Percentiles rank a stretch among this genome's conserved stretches.
phyloP scores from a whole-genome alignment of 1,284 basidiomycete species.

The Ganoderma lingzhi region DNA sequence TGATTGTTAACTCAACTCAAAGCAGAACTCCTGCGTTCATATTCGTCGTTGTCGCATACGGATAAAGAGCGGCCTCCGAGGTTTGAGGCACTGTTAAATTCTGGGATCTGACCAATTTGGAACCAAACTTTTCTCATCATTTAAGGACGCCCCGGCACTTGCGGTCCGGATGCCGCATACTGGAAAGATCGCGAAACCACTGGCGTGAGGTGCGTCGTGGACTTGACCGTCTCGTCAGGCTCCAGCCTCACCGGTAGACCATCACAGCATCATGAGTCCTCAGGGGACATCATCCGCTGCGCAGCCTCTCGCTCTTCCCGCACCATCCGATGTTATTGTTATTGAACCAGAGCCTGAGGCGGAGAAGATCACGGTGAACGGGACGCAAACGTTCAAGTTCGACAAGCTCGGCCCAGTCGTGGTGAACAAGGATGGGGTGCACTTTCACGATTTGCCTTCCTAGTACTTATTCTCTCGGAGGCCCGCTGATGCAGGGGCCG shows the following conservation, averaged over 20 bases:
- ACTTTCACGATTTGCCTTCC: slow-evolving; percentile 21
- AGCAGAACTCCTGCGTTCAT: too few species aligned
- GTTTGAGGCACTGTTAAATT: too few species aligned
- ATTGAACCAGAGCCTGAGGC: slow-evolving; percentile 6
- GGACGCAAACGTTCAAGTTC: slow-evolving; percentile 46
- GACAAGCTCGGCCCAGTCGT: slow-evolving; percentile 64
- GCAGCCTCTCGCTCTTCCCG: slow-evolving; percentile 27
- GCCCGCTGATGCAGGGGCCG: not conserved
- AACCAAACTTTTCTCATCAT: too few species aligned
- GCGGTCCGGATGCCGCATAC: not conserved
- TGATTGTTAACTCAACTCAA: too few species aligned
- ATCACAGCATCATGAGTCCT: not conserved
- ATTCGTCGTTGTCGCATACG: too few species aligned
- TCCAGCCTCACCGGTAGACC: not conserved
- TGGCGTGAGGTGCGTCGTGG: too few species aligned
- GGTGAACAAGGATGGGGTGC: slow-evolving; percentile 63
- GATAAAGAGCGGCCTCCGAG: too few species aligned
- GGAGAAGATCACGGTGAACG: slow-evolving; percentile 27
- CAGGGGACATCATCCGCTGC: not conserved
- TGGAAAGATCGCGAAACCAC: not conserved
- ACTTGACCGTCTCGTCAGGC: not conserved
- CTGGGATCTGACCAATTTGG: too few species aligned
- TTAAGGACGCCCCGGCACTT: too few species aligned
- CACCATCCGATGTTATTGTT: slow-evolving; percentile 13
- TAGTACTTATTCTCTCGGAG: not conserved